Conservation (phyloP, 2,329 filamentous ascomycete genomes). For the Didymellaceae sp. region DNA sequence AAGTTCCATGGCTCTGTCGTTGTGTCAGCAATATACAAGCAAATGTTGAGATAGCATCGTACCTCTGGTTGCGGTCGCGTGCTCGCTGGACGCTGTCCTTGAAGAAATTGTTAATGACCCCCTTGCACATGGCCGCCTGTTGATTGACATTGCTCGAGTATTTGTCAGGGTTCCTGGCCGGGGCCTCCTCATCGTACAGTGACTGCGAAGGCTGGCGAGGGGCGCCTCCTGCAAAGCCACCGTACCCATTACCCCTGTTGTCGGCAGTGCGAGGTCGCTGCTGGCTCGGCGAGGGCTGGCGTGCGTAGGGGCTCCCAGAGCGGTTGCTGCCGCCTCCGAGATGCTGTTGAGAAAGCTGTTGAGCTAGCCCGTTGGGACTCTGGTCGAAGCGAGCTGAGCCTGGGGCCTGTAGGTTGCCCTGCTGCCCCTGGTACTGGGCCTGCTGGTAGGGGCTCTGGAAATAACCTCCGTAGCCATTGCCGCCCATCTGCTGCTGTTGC, state of each 20-base stretch:
- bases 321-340: conserved; percentile 72
- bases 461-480: conserved; percentile 54
- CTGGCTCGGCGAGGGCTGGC: conserved; percentile 71
- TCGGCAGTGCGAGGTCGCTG: conserved; percentile 87
- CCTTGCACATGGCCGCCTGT: conserved; percentile 68
- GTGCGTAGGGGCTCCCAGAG: conserved; percentile 69
- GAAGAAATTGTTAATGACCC: conserved; percentile 81
- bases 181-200: conserved; percentile 69
- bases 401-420: conserved; percentile 55
- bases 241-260: conserved; percentile 64
- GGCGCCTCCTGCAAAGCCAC: conserved; percentile 71
- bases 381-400: conserved; percentile 70
- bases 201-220: conserved; percentile 63
- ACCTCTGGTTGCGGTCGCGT: conserved; percentile 94
- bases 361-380: conserved; percentile 86
- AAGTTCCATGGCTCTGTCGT: conserved; percentile 81
- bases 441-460: conserved; percentile 59
- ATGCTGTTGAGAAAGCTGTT: conserved; percentile 97
- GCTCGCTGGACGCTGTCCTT: conserved; percentile 98
- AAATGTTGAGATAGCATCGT: conserved; percentile 19
- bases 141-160: conserved; percentile 89
- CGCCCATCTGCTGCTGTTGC: conserved; percentile 53
- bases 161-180: conserved; percentile 79
- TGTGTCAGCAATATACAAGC: conserved; percentile 27
- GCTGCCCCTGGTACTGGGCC: conserved; percentile 58